A percentile compares a stretch with the other conserved stretches of the same genome.
Evolutionary conservation across 257 asterid genomes (phyloP).

Genomic region (Solanum tarijense): DNA sequence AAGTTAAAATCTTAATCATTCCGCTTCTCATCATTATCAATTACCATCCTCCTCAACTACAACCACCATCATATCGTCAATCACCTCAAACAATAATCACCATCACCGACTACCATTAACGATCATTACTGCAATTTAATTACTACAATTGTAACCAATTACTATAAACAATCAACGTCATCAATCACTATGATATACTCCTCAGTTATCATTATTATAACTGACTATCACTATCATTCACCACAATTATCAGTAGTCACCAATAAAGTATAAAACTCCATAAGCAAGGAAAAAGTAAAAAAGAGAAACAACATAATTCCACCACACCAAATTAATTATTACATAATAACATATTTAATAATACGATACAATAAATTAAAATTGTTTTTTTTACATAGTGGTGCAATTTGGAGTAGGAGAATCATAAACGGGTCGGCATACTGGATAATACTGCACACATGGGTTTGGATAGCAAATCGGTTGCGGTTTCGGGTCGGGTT

Average conservation of each 20-base stretch:
- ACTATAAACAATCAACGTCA: not conserved
- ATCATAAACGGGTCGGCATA: not conserved
- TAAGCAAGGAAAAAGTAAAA: not conserved
- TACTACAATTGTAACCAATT: not conserved
- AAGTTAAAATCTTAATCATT: not conserved
- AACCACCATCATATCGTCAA: not conserved
- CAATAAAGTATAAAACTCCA: not conserved
- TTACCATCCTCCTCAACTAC: not conserved
- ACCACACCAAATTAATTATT: not conserved
- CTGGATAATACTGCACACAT: not conserved
- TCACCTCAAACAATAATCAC: not conserved
- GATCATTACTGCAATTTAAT: not conserved
- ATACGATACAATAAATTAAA: not conserved
- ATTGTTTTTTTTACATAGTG: not conserved
- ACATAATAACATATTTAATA: not conserved
- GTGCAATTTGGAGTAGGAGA: not conserved
- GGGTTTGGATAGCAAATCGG: not conserved
- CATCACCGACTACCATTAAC: fast-evolving
- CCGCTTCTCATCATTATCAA: too few relatives aligned
- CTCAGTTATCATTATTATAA: not conserved
- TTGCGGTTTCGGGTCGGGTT: not conserved
- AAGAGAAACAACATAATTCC: not conserved
- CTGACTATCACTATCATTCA: not conserved
- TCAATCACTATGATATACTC: fast-evolving
- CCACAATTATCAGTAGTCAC: fast-evolving